Evolutionary conservation across 495 filamentous ascomycete species (phyloP), one percentile per base, ranked within the genome.

Genomic region (Neurospora sp.): DNA sequence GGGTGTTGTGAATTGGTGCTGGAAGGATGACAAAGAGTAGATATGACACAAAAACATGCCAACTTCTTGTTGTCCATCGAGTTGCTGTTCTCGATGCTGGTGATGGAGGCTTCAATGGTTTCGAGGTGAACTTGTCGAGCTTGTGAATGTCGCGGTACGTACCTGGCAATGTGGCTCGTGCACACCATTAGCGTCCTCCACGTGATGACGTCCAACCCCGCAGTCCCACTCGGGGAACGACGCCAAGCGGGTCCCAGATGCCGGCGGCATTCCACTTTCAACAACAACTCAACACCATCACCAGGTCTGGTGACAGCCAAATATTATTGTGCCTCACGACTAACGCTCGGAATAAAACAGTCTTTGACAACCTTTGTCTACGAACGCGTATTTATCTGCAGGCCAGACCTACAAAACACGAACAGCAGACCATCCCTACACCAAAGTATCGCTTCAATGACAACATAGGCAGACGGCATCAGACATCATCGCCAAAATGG

Each of bases 401-500:
- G 10, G 20, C 4, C 10, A 16, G 4, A 59, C 48, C 48, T 1
- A 27, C 20, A 27, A 53, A 22, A 31, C 1, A 12, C 45, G 4
- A 53, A 14, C 0, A 53, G 27, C 3, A 2, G 20, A 22, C 45
- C n/a, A 22, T 9, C 8, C 1, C 9, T 53, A 20, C 8, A 53
- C 45, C 20, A 12, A 53, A 27, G 20, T 27, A 20, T 45, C 42
- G 10, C 42, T 9, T 7, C 53, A 18, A 35, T 65, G 53, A 65
- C 0, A 16, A 18, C 53, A 61, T 61, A 31, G 45, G 0, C 0
- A 18, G 22, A 65, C 27, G 53, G 10, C 53, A 37, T 35, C 53
- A 18, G 3, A 8, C 53, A 31, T 35, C 2, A 9, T 35, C 53
- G 18, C 73, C 53, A 77, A 69, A n/a, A 77, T 77, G 76, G 75